Evolutionary conservation across 495 filamentous ascomycete species (phyloP).

Genomic region (Cercophora samala): DNA sequence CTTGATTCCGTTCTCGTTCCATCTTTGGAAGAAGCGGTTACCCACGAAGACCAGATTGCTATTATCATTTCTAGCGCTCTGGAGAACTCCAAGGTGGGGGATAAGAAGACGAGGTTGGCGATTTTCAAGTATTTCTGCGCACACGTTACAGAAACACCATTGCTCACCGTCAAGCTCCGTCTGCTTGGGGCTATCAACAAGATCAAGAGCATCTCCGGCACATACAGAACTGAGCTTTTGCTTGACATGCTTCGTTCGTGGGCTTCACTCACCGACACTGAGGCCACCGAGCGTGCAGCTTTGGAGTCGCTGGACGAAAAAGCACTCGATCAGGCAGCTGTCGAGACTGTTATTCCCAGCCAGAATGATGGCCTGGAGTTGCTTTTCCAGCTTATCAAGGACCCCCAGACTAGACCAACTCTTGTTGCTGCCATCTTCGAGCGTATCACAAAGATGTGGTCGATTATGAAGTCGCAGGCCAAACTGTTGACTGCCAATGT

Average conservation of each 20-base stretch:
- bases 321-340: conserved; percentile 57
- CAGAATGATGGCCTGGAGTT: conserved; percentile 63
- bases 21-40: conserved; percentile 73
- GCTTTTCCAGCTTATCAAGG: conserved; percentile 53
- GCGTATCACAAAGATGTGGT: conserved; percentile 67
- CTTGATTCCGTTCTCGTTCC: conserved; percentile 63
- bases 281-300: conserved; percentile 34
- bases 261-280: conserved; percentile 46
- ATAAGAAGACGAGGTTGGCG: conserved; percentile 54
- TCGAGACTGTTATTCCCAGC: conserved; percentile 61
- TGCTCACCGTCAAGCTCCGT: conserved; percentile 61
- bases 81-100: conserved; percentile 44
- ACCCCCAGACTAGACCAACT: conserved; percentile 45
- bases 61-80: conserved; percentile 57
- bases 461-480: conserved; percentile 60
- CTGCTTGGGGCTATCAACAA: conserved; percentile 69
- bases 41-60: conserved; percentile 65
- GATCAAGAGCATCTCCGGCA: conserved; percentile 62
- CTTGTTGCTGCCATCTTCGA: conserved; percentile 60
- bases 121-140: conserved; percentile 71
- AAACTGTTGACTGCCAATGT: conserved; percentile 57
- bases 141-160: conserved; percentile 64
- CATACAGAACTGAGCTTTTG: conserved; percentile 64
- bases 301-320: conserved; percentile 59
- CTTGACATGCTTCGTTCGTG: conserved; percentile 66